Evolutionary conservation across 208 protist species (phyloP).

Genomic region (Leishmania aethiopica): DNA sequence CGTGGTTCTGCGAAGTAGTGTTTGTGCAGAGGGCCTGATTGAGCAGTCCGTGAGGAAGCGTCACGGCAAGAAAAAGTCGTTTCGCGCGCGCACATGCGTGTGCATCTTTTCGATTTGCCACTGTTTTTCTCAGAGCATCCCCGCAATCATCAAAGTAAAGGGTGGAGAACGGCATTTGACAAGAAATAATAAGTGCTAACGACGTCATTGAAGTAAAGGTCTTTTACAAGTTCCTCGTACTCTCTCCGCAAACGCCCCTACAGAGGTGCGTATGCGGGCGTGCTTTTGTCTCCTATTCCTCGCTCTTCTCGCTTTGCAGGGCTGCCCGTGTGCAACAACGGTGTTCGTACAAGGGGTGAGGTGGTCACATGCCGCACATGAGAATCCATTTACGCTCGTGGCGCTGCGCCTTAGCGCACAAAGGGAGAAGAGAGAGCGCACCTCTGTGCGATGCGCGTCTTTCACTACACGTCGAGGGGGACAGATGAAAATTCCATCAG

Average conservation of each 20-base stretch:
- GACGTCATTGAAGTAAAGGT: background rate
- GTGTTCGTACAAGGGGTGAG: background rate
- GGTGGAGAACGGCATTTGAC: background rate
- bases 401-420: background rate
- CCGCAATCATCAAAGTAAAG: background rate
- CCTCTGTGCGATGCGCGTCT: background rate
- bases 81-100: background rate
- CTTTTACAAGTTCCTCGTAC: background rate
- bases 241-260: background rate
- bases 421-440: background rate
- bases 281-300: background rate
- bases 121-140: background rate
- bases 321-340: background rate
- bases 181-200: constrained; percentile 1
- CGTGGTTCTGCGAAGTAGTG: background rate
- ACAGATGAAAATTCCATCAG: background rate
- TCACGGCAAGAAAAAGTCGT: background rate
- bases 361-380: background rate
- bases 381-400: background rate
- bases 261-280: background rate
- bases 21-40: background rate
- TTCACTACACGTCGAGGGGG: background rate
- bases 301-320: background rate
- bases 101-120: background rate
- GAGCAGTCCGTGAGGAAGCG: background rate